These are phyloP conservation scores for Multifurca ochricompacta DNA, from an alignment of 768 basidiomycete species.

Conservation along the genomic window DNA sequence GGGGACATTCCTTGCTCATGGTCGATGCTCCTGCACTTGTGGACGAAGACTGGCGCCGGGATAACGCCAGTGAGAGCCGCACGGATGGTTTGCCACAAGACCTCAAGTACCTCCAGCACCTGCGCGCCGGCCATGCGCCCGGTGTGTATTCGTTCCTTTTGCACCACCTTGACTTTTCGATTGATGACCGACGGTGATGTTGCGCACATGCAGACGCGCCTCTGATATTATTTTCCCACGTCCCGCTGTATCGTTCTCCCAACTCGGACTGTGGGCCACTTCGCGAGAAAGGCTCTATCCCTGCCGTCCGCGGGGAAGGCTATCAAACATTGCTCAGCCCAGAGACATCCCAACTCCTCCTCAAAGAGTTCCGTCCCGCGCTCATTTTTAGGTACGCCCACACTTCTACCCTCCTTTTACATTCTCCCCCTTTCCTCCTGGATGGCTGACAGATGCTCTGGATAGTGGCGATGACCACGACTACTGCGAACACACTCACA, in stretches of 20 bases:
- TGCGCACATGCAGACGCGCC: constrained; percentile 2
- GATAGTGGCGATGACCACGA: constrained; percentile 90
- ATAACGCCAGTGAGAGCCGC: constrained; percentile 33
- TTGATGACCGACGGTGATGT: not conserved
- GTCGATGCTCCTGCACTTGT: constrained; percentile 67
- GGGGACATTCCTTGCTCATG: constrained; percentile 65
- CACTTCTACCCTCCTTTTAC: too few species aligned
- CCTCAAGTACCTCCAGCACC: constrained; percentile 3
- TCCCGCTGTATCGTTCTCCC: constrained; percentile 75
- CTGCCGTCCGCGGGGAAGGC: constrained; percentile 65
- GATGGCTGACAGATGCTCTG: not conserved
- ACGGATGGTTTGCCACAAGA: constrained; percentile 36
- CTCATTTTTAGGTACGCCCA: constrained; percentile 79
- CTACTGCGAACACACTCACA: constrained; percentile 74
- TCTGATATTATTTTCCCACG: constrained; percentile 54
- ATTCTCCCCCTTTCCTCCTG: not conserved
- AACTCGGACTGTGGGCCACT: constrained; percentile 65
- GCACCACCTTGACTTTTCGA: constrained; percentile 26
- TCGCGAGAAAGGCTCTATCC: constrained; percentile 68
- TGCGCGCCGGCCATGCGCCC: not conserved
- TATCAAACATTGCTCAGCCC: constrained; percentile 81
- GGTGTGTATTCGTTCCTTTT: not conserved
- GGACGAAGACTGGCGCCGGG: constrained; percentile 61
- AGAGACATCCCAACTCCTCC: constrained; percentile 55
- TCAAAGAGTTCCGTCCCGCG: constrained; percentile 55